Conservation (phyloP, 805 yeast species). For the Candida michaelii region DNA sequence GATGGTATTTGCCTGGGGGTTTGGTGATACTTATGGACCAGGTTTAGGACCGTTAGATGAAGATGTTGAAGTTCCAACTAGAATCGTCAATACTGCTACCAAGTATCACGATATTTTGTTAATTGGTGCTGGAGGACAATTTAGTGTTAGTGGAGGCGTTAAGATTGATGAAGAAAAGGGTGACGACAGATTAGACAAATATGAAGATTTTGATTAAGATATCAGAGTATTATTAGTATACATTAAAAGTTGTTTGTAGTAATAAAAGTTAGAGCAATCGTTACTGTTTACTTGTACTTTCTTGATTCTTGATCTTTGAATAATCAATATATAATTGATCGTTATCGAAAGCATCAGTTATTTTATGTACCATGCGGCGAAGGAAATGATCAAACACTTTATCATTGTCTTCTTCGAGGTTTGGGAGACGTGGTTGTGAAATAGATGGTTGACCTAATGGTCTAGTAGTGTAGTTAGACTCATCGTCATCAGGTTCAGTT, state of each 20-base stretch:
- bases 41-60: conserved; percentile 92
- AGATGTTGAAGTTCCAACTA: conserved; percentile 84
- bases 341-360: not conserved
- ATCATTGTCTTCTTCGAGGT: not conserved
- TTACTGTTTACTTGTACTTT: too few relatives aligned
- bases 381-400: not conserved
- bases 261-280: not conserved
- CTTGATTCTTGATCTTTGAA: too few relatives aligned
- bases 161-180: conserved; percentile 52
- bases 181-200: conserved; percentile 50
- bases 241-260: not conserved
- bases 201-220: conserved; percentile 47
- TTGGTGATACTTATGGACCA: conserved; percentile 93
- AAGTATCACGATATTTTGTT: conserved; percentile 66
- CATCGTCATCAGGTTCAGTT: too few relatives aligned
- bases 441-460: not conserved
- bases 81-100: conserved; percentile 93
- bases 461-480: not conserved
- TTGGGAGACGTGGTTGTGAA: not conserved
- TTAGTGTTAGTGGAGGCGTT: conserved; percentile 83
- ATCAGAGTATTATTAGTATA: not conserved
- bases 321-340: too few relatives aligned
- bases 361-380: not conserved
- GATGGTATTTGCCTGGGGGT: conserved; percentile 92
- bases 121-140: conserved; percentile 97